Conservation (phyloP, 2,329 filamentous ascomycete genomes). For the Orbilia javanica region DNA sequence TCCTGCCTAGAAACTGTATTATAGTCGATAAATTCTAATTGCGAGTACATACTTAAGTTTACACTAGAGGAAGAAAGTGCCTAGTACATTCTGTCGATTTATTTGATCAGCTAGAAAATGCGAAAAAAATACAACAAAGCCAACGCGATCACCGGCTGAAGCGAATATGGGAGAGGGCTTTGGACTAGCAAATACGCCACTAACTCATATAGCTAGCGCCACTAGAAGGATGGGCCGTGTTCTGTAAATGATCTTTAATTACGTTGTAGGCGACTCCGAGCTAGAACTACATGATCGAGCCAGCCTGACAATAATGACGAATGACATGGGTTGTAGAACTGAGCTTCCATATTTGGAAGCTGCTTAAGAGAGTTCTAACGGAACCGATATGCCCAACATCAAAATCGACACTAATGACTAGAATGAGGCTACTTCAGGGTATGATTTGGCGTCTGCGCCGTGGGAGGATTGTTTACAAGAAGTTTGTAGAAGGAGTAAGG, state of each 20-base stretch:
- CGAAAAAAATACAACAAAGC: slow-evolving; percentile 9
- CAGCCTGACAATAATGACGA: neutral
- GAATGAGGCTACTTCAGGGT: neutral
- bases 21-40: no score
- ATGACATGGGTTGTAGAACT: neutral
- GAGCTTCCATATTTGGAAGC: slow-evolving; percentile 48
- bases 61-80: neutral
- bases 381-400: slow-evolving; percentile 13
- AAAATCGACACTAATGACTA: slow-evolving; percentile 2
- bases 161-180: neutral
- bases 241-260: neutral
- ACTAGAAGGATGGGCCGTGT: neutral
- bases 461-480: slow-evolving; percentile 10
- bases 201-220: neutral
- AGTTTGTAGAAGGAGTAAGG: neutral
- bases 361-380: slow-evolving; percentile 19
- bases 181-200: neutral
- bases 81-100: no score
- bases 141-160: neutral
- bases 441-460: slow-evolving; percentile 14
- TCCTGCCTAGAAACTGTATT: neutral
- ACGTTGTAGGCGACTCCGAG: neutral
- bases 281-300: neutral
- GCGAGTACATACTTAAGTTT: neutral
- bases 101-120: neutral